Evolutionary conservation across 148 eudicot genomes (phyloP), one percentile per base, ranked within the genome.

Genomic region (Rhododendron ovatum): DNA sequence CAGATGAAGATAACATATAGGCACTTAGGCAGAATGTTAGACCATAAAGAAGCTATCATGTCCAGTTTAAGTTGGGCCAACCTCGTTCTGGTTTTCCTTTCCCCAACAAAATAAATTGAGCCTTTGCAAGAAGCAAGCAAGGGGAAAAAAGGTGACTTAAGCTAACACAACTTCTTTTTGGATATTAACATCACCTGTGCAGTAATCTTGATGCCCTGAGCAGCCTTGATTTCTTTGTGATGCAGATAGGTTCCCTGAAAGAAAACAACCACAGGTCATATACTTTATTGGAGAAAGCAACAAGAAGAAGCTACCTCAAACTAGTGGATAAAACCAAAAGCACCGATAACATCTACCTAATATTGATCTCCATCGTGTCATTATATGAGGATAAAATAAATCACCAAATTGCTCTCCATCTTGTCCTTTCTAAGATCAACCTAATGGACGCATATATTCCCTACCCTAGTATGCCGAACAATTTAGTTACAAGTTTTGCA

Each of bases 141-240:
- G 9, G 55, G 33, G 33, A 18, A 78, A 78, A 30, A 78, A 78
- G 65, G 26, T 83, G 57, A 41, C 30, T 8, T 10, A 69, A 30
- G 5, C 43, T 26, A 65, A 33, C 20, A 17, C 48, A 17, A 48
- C 45, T 41, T 1, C 43, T 17, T 50, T 15, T 48, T n/a, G 80
- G 15, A 35, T 35, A 74, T 30, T 69, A 82, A 86, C 47, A 84
- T 84, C 85, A 97, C 98, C 99, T 97, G 98, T 57, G 95, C 99
- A 81, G 98, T 87, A 78, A 97, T 95, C 94, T 95, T 97, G 87
- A 97, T 97, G 81, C 55, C 55, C 92, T 94, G 98, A 75, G 98
- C 98, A 88, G 99, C 98, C 92, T 95, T 95, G 86, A 97, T 93
- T 86, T 95, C 96, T 88, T 93, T 93, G 86, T 97, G 95, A 89